A percentile compares a stretch with the other conserved stretches of the same genome.
Conservation (phyloP, 2,329 filamentous ascomycete genomes). For the Sporothrix globosa region DNA sequence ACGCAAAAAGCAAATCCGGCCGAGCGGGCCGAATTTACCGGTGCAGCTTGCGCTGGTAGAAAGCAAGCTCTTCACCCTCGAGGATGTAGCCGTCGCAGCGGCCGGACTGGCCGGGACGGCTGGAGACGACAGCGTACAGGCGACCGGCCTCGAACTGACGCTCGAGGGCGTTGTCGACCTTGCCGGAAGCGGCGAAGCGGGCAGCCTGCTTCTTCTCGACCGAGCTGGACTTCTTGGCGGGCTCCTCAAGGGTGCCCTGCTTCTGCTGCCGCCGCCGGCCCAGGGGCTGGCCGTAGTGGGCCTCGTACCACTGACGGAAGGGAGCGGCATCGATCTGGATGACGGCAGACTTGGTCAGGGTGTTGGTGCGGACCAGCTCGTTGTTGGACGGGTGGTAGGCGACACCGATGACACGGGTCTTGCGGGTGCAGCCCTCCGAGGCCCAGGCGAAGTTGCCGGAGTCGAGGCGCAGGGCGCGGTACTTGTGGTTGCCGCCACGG, state of each 20-base stretch:
- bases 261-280: conserved; percentile 92
- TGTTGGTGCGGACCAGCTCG: conserved; percentile 99
- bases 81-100: conserved; percentile 97
- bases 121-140: conserved; percentile 89
- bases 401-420: conserved; percentile 98
- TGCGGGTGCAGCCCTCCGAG: conserved; percentile 96
- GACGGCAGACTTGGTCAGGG: conserved; percentile 97
- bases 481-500: conserved; percentile 93
- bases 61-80: conserved; percentile 98
- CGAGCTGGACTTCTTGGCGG: conserved; percentile 89
- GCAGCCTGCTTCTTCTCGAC: conserved; percentile 96
- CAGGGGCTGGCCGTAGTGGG: conserved; percentile 91
- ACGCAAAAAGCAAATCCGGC: conserved; percentile 11
- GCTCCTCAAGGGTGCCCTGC: conserved; percentile 64
- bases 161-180: conserved; percentile 91
- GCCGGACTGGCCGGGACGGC: conserved; percentile 94
- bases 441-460: conserved; percentile 99
- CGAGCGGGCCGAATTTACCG: conserved; percentile 68
- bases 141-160: conserved; percentile 99
- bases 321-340: conserved; percentile 98
- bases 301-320: conserved; percentile 99
- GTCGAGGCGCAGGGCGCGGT: conserved; percentile 98
- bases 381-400: conserved; percentile 99
- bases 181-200: conserved; percentile 79
- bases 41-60: conserved; percentile 99